These are phyloP conservation scores for Besnoitia besnoiti DNA, from an alignment of 169 alveolate species.

Conservation along the genomic window DNA sequence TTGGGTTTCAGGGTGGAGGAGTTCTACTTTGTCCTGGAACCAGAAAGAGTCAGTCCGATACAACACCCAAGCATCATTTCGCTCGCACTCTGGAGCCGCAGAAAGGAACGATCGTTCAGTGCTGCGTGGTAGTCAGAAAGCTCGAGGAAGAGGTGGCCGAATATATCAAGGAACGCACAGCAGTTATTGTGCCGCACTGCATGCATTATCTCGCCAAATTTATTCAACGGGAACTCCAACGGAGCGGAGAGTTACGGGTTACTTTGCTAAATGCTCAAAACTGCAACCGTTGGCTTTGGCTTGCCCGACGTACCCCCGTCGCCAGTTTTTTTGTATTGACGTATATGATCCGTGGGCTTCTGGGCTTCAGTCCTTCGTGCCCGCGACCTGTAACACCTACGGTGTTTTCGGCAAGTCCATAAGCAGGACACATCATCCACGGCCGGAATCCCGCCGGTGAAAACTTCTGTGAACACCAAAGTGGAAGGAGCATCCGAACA, in stretches of 20 bases:
- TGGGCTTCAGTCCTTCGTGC: not conserved
- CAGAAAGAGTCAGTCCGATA: not conserved
- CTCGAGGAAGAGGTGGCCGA: too few relatives aligned
- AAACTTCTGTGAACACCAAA: conserved; percentile 59
- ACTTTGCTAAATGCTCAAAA: too few relatives aligned
- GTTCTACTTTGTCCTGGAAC: conserved; percentile 3
- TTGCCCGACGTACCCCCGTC: not conserved
- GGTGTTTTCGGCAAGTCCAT: conserved; percentile 78
- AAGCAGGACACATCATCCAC: conserved; percentile 72
- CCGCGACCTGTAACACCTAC: conserved; percentile 68
- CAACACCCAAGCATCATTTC: not conserved
- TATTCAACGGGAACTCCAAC: too few relatives aligned
- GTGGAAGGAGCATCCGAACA: too few relatives aligned
- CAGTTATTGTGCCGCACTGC: too few relatives aligned
- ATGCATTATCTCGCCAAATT: too few relatives aligned
- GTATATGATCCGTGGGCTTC: not conserved
- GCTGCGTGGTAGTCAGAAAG: too few relatives aligned
- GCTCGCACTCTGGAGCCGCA: too few relatives aligned
- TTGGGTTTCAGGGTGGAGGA: not conserved
- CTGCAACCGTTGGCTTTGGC: too few relatives aligned
- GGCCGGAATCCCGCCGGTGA: conserved; percentile 70
- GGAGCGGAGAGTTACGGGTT: too few relatives aligned
- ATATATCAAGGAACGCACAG: too few relatives aligned
- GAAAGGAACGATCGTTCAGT: too few relatives aligned
- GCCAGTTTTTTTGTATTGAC: not conserved